phyloP scores from a whole-genome alignment of 768 basidiomycete genomes.

The Arthromyces matolae region DNA sequence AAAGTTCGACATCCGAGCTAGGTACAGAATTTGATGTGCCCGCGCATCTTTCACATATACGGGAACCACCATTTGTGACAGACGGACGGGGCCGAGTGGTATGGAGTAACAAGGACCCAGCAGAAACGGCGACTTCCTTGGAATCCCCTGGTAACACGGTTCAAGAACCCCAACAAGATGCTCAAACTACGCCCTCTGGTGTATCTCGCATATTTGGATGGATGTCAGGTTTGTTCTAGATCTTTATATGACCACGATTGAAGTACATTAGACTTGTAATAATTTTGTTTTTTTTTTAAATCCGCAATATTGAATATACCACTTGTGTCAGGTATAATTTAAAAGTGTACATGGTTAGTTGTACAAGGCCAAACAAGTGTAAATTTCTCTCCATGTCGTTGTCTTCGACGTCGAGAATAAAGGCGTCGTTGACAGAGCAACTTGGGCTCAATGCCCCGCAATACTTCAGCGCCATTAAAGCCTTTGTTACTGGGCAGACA shows the following conservation, averaged over 20 bases:
- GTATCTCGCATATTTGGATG: slow-evolving; percentile 23
- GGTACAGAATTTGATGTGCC: not conserved
- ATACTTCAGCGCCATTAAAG: slow-evolving; percentile 64
- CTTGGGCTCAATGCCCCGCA: slow-evolving; percentile 55
- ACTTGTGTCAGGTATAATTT: too few relatives aligned
- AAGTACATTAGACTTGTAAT: slow-evolving; percentile 4
- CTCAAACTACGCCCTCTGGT: slow-evolving; percentile 2
- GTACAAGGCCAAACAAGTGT: slow-evolving; percentile 11
- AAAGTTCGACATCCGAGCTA: too few relatives aligned
- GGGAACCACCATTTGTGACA: slow-evolving; percentile 54
- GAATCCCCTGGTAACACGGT: slow-evolving; percentile 1
- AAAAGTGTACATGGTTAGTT: too few relatives aligned
- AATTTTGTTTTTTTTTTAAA: too few relatives aligned
- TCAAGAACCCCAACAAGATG: slow-evolving; percentile 14
- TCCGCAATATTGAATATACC: too few relatives aligned
- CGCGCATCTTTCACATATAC: not conserved
- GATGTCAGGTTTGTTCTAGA: slow-evolving; percentile 19
- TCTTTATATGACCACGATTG: not conserved
- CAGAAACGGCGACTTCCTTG: slow-evolving; percentile 7
- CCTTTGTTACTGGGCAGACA: slow-evolving; percentile 62
- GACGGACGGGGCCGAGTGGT: slow-evolving; percentile 65
- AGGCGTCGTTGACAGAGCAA: slow-evolving; percentile 58
- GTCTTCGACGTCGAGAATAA: slow-evolving; percentile 70
- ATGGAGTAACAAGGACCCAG: slow-evolving; percentile 27
- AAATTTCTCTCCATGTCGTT: slow-evolving; percentile 53